Evolutionary conservation across 495 filamentous ascomycete species (phyloP).

Genomic region (Hypoxylon subgilvum): DNA sequence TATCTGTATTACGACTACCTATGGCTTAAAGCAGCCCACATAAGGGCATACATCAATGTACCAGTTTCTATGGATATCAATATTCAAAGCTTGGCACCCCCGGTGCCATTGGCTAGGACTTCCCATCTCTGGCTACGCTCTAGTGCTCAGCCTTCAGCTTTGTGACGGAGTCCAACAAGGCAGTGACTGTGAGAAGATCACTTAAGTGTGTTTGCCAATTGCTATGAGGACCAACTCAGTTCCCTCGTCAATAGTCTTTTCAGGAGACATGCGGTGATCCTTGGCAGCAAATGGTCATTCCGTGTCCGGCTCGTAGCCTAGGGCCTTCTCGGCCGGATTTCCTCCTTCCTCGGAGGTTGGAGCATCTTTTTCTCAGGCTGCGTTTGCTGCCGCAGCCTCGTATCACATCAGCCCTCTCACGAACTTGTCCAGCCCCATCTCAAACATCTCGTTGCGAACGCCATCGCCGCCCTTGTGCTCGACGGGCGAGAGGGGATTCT

Average conservation of each 20-base stretch:
- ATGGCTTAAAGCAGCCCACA: conserved; percentile 8
- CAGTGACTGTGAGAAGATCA: background rate
- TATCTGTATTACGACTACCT: conserved; percentile 6
- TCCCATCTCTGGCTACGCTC: background rate
- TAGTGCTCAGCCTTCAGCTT: background rate
- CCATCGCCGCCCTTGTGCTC: conserved; percentile 89
- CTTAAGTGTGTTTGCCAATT: background rate
- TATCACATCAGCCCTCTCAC: conserved; percentile 63
- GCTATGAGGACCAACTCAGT: background rate
- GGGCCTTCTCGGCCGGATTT: too few species aligned
- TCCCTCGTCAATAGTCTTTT: background rate
- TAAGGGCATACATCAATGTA: background rate
- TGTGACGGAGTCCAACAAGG: background rate
- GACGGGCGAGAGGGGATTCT: conserved; percentile 87
- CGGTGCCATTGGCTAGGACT: background rate
- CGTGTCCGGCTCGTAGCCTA: too few species aligned
- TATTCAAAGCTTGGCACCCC: background rate
- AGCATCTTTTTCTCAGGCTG: too few species aligned
- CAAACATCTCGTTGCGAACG: conserved; percentile 93
- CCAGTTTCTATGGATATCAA: background rate
- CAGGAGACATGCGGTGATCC: background rate
- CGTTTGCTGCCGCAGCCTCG: background rate
- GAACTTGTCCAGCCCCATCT: conserved; percentile 87
- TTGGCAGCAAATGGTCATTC: too few species aligned
- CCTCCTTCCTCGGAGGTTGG: too few species aligned